Percentiles rank a stretch among this genome's conserved stretches.
Conservation (phyloP, 345 rosid genomes). For the Hevea brasiliensis region DNA sequence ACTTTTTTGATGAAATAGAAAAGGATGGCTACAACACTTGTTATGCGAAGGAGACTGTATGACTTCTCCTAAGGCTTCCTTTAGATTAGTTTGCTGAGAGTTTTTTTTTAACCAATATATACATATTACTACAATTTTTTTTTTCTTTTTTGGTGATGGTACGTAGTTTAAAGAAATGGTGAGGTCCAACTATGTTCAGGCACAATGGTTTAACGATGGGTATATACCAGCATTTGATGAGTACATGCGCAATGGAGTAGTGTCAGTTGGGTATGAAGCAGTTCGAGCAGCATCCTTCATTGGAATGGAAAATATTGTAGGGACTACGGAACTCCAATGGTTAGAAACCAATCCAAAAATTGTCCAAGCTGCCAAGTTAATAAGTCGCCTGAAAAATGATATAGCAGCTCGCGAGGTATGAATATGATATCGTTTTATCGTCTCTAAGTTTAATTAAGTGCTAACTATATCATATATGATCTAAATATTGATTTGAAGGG, state of each 20-base stretch:
- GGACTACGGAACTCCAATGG: neutral
- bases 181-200: neutral
- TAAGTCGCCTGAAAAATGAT: neutral
- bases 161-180: constrained; percentile 1
- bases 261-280: neutral
- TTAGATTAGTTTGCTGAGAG: too few relatives aligned
- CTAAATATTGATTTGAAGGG: neutral
- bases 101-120: too few relatives aligned
- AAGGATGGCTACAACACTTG: neutral
- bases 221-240: neutral
- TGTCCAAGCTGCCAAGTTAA: neutral
- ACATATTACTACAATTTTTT: too few relatives aligned
- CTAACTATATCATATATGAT: too few relatives aligned
- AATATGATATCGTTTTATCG: too few relatives aligned
- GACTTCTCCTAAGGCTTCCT: too few relatives aligned
- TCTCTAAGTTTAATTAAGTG: neutral
- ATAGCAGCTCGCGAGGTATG: neutral
- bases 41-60: constrained; percentile 1
- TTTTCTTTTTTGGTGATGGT: neutral
- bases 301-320: neutral
- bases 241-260: neutral
- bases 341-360: neutral
- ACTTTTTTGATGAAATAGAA: constrained; percentile 7
- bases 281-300: neutral
- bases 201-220: neutral